Evolutionary conservation across 805 yeast genomes (phyloP), one percentile per base, ranked within the genome.

Genomic region (Candida schatavii): DNA sequence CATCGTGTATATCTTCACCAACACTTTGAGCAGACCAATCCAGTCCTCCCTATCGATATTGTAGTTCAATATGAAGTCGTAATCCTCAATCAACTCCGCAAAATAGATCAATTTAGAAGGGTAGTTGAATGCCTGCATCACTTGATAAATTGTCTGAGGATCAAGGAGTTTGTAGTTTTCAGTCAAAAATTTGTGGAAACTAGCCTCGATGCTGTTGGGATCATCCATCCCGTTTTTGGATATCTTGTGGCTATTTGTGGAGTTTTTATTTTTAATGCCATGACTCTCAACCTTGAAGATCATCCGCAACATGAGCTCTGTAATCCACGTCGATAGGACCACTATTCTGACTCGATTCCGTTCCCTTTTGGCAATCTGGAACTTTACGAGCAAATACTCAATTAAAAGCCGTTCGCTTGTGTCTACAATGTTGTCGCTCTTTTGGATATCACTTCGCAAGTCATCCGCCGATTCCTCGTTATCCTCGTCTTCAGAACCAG

Each of bases 1-100:
- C 31, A 75, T 74, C 31, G 73, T 71, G 41, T 73, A 73, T 33
- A 76, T 69, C 29, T 70, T 65, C n/a, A 79, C 52, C 29, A 84
- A 50, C 0, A 80, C 75, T 40, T 77, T 76, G 39, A 88, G 59
- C 0, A 95, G 85, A 43, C 82, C 82, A 11, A 66, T 58, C 96
- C 97, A 93, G 46, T 81, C 75, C 46, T 82, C 84, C 21, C 72
- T 57, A 39, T 81, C 77, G 10, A 90, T 72, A 76, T 89, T 80
- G 59, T 83, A 80, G 5, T 80, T 69, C 23, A 90, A 58, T 1
- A 88, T 83, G 59, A 75, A 85, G 35, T 78, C 79, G 55, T 74
- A 78, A 57, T 93, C 96, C 35, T 77, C 70, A 5, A 84, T 73
- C 15, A 81, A 55, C 26, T 77, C 79, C 0, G 96, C 90, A 61